These are phyloP conservation scores for Fusarium verrucosum DNA, from an alignment of 2,329 filamentous ascomycete species.

Conservation along the genomic window DNA sequence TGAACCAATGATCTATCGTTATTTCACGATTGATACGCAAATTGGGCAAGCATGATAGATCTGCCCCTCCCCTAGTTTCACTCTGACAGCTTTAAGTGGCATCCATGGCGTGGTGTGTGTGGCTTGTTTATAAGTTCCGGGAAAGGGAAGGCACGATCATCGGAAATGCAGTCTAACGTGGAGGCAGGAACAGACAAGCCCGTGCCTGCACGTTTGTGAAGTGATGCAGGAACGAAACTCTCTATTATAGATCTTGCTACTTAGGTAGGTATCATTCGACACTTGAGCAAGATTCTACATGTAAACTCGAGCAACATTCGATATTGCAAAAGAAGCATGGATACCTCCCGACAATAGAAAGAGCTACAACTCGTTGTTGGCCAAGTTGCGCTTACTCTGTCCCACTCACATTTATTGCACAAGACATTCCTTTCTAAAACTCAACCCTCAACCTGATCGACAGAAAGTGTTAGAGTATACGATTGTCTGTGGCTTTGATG, in stretches of 20 bases:
- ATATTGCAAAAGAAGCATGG: neutral
- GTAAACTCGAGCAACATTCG: neutral
- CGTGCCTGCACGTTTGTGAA: conserved; percentile 3
- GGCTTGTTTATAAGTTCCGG: conserved; percentile 27
- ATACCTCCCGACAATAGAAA: neutral
- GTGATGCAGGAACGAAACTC: neutral
- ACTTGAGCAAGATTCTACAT: no score
- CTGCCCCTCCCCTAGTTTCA: conserved; percentile 10
- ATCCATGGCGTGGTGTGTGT: conserved; percentile 12
- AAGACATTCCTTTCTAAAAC: conserved; percentile 26
- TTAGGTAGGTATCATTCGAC: neutral
- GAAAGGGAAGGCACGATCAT: conserved; percentile 19
- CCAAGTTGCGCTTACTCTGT: neutral
- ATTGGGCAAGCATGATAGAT: conserved; percentile 24
- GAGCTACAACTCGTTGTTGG: neutral
- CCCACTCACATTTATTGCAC: conserved; percentile 7
- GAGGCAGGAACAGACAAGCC: conserved; percentile 15
- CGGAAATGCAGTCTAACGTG: neutral
- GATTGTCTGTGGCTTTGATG: conserved; percentile 14
- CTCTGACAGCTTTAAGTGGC: conserved; percentile 24
- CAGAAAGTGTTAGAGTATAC: neutral
- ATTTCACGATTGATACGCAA: conserved; percentile 15
- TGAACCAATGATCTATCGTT: conserved; percentile 6
- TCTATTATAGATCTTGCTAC: neutral
- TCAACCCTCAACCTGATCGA: conserved; percentile 9